Conservation (phyloP, 1,284 basidiomycete species). For the Ceratobasidium papillatum region DNA sequence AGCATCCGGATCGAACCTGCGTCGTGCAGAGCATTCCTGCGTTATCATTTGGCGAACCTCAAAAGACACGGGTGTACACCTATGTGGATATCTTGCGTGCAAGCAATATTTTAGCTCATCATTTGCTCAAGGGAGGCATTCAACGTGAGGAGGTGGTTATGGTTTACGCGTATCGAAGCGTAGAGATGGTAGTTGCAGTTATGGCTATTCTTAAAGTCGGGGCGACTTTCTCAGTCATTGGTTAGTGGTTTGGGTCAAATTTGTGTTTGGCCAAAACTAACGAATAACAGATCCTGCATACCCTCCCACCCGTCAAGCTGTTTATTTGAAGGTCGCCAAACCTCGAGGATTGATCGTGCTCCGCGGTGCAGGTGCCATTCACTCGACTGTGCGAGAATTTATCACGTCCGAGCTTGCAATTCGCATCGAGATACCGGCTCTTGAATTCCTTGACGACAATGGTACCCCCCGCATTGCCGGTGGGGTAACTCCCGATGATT, state of each 20-base stretch:
- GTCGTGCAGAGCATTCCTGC: constrained; percentile 80
- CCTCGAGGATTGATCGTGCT: constrained; percentile 94
- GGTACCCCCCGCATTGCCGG: constrained; percentile 69
- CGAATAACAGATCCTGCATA: constrained; percentile 86
- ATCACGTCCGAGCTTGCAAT: constrained; percentile 83
- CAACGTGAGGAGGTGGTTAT: constrained; percentile 97
- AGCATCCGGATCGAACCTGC: constrained; percentile 81
- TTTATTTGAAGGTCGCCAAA: constrained; percentile 93
- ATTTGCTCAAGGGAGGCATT: constrained; percentile 85
- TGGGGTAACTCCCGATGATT: constrained; percentile 56
- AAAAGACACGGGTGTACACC: constrained; percentile 67
- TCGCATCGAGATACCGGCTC: constrained; percentile 91
- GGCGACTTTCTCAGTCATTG: constrained; percentile 97
- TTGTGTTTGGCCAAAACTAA: no score
- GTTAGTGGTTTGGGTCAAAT: constrained; percentile 64
- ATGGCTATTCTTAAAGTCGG: constrained; percentile 98
- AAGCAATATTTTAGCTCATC: constrained; percentile 91
- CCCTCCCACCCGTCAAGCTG: constrained; percentile 92
- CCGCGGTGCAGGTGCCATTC: constrained; percentile 87
- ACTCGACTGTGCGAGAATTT: constrained; percentile 85
- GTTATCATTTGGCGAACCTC: constrained; percentile 55
- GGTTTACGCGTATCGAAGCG: constrained; percentile 97
- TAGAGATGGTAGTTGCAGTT: constrained; percentile 96
- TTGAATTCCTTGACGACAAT: constrained; percentile 64
- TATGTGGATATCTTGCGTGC: constrained; percentile 87